Base-by-base conservation (phyloP, 495 filamentous ascomycete species). In the Darksidea phi region DNA sequence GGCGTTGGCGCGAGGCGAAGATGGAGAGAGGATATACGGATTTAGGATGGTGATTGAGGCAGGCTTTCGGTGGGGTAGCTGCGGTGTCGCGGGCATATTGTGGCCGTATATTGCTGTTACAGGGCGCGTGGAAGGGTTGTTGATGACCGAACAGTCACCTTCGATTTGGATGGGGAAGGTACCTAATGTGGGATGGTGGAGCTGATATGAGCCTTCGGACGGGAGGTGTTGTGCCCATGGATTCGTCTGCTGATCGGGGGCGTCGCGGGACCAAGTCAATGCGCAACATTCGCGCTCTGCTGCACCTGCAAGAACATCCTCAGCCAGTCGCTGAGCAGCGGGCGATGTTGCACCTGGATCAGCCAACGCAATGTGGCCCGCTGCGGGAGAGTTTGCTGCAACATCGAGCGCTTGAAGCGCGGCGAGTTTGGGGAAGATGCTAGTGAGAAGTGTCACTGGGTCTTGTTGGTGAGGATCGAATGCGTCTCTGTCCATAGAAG, bases 221-320 rank as follows among this genome's bases (percentile, higher is more conserved):
- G 69, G 89, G 84, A 64, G 26, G 8, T 68, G 58, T 25, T 57
- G 55, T 11, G 55, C 64, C 64, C 49, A 63, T 8, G 60, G 70
- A 36, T 56, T 64, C 11, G 66, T 69, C 24, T 60, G 66, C 15
- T 57, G 34, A 13, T 57, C 12, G 4, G 66, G 53, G 2, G 57
- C 18, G 11, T 66, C 66, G 1, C 61, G 57, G 4, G 49, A 50
- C 86, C 86, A 91, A 7, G 86, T 82, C 2, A 93, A 77, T 7
- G 84, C 82, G 49, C 83, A 88, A 38, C 85, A 87, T 69, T 93
- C 88, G 48, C 85, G 81, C 49, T 85, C 84, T 4, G 86, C 88
- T 18, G 86, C 84, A 34, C 80, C 78, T 12, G 81, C 78, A 23
- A 89, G 80, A 3, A 83, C 80, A 10, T 80, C 76, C 57, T 79